phyloP scores from a whole-genome alignment of 2,329 filamentous ascomycete genomes.

The Aspergillus sp. region DNA sequence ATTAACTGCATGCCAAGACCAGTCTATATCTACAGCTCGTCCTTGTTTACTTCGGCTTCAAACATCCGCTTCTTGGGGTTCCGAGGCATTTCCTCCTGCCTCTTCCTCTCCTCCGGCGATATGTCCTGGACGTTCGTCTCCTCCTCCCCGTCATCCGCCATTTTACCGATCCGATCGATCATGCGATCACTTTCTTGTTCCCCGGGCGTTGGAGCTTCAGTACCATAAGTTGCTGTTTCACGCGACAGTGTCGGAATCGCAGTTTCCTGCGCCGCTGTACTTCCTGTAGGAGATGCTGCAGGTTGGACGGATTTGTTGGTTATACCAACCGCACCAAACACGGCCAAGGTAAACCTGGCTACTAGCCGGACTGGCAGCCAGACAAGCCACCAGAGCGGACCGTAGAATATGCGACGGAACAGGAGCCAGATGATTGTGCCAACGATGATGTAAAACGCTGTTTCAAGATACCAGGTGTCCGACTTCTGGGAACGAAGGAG shows the following conservation, averaged over 20 bases:
- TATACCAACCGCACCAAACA: constrained; percentile 45
- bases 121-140: constrained; percentile 24
- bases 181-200: constrained; percentile 23
- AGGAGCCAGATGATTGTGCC: constrained; percentile 75
- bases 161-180: constrained; percentile 34
- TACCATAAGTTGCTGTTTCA: constrained; percentile 13
- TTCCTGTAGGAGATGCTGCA: constrained; percentile 12
- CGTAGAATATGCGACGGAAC: constrained; percentile 76
- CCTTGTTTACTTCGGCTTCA: constrained; percentile 30
- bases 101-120: constrained; percentile 25
- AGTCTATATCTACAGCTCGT: constrained; percentile 25
- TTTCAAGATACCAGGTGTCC: constrained; percentile 96
- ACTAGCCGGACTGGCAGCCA: constrained; percentile 68
- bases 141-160: constrained; percentile 24
- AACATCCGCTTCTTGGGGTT: constrained; percentile 44
- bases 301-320: constrained; percentile 18
- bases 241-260: constrained; percentile 8
- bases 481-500: constrained; percentile 83
- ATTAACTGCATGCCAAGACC: constrained; percentile 8
- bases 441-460: constrained; percentile 71
- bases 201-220: constrained; percentile 12
- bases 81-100: constrained; percentile 30
- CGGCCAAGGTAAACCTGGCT: constrained; percentile 49
- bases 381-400: constrained; percentile 80
- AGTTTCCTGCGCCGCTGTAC: constrained; percentile 11